These are phyloP conservation scores for Globisporangium middletonii DNA, from an alignment of 352 stramenopile genomes.

Conservation along the genomic window DNA sequence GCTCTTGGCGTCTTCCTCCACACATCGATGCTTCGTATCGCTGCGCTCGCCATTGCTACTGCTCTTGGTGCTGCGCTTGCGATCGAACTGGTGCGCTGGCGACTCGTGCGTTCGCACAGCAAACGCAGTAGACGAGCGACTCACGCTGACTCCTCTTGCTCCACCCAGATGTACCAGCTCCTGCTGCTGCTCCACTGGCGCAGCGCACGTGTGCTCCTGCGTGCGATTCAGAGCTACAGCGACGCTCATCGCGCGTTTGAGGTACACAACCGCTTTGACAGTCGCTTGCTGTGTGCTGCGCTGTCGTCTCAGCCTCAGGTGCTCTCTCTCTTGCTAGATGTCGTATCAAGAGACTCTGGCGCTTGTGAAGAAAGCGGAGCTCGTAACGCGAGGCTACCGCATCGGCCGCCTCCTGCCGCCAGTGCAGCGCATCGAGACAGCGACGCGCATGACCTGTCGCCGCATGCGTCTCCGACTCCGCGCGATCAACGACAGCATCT, in stretches of 20 bases:
- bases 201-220: background rate
- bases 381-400: conserved; percentile 45
- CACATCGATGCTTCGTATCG: too few relatives aligned
- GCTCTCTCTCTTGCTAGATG: conserved; percentile 1
- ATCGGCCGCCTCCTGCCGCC: conserved; percentile 42
- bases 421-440: conserved; percentile 41
- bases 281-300: background rate
- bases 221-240: background rate
- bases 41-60: background rate
- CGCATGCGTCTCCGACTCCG: conserved; percentile 33
- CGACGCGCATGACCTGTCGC: conserved; percentile 26
- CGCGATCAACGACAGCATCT: conserved; percentile 40
- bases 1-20: too few relatives aligned
- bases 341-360: conserved; percentile 30
- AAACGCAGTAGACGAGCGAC: too few relatives aligned
- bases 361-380: conserved; percentile 53
- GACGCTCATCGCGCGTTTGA: conserved; percentile 7
- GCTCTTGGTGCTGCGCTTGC: background rate
- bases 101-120: background rate
- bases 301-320: background rate
- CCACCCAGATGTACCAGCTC: conserved; percentile 7
- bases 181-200: conserved; percentile 3
- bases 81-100: conserved; percentile 5
- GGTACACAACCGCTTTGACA: conserved; percentile 2
- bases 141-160: background rate